A percentile compares a stretch with the other conserved stretches of the same genome.
Conservation (phyloP, 192 early-diverging fungal species). For the Fimicolochytrium jonesii region DNA sequence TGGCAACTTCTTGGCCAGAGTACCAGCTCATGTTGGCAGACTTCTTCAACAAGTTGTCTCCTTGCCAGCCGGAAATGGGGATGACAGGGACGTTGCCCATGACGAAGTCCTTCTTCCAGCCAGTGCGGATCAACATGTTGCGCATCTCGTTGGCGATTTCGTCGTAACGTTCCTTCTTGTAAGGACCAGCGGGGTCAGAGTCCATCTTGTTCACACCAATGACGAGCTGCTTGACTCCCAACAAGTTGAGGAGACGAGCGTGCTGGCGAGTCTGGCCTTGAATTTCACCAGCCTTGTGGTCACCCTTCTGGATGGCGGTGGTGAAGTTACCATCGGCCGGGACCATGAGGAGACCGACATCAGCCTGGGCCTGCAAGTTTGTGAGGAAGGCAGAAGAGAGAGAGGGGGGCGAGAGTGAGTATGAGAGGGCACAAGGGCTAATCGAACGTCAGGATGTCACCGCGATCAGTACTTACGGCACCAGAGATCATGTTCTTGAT, state of each 20-base stretch:
- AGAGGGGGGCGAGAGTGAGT: not conserved
- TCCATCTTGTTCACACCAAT: conserved; percentile 99
- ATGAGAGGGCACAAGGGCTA: no score
- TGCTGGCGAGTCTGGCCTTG: conserved; percentile 99
- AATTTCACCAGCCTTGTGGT: conserved; percentile 32
- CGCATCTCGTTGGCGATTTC: conserved; percentile 94
- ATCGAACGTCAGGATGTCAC: no score
- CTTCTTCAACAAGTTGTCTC: conserved; percentile 97
- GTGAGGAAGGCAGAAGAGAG: not conserved
- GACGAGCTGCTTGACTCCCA: conserved; percentile 97
- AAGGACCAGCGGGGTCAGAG: conserved; percentile 72
- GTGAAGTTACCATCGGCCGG: conserved; percentile 32
- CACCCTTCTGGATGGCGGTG: conserved; percentile 34
- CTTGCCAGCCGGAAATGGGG: conserved; percentile 97
- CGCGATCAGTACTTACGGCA: conserved; percentile 58
- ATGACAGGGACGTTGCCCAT: conserved; percentile 96
- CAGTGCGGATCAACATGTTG: conserved; percentile 42
- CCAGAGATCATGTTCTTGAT: conserved; percentile 95
- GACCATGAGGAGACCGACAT: conserved; percentile 83
- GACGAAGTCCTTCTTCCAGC: conserved; percentile 93
- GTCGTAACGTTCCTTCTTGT: conserved; percentile 89
- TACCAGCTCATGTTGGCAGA: conserved; percentile 94
- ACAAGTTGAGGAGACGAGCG: conserved; percentile 94
- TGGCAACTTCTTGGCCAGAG: conserved; percentile 93
- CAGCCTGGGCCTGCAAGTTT: conserved; percentile 67